Conservation (phyloP, 2,329 filamentous ascomycete genomes). For the Penicillium sp. region DNA sequence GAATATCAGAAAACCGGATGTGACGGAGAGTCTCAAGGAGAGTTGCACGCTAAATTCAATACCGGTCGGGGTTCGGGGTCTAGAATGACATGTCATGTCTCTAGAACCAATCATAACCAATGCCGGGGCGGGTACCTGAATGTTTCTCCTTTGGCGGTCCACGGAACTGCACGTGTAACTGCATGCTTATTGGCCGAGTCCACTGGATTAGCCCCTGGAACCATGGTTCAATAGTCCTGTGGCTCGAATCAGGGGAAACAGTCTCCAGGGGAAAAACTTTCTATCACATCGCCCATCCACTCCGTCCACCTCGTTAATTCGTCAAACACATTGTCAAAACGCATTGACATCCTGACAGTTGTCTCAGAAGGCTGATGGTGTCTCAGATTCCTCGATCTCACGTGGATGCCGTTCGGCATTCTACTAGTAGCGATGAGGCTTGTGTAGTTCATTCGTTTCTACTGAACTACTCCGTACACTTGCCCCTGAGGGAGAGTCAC, state of each 20-base stretch:
- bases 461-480: neutral
- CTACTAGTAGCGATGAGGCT: neutral
- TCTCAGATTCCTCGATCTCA: conserved; percentile 25
- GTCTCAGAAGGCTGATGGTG: neutral
- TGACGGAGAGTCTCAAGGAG: neutral
- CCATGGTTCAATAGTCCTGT: conserved; percentile 15
- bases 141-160: conserved; percentile 9
- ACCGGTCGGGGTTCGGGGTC: conserved; percentile 3
- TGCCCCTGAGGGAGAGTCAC: neutral
- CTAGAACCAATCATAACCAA: conserved; percentile 14
- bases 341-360: neutral
- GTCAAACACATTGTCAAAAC: neutral
- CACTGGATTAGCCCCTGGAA: conserved; percentile 14
- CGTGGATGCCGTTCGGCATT: conserved; percentile 21
- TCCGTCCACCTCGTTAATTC: neutral
- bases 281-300: neutral
- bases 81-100: conserved; percentile 22
- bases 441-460: conserved; percentile 1
- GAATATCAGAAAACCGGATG: neutral
- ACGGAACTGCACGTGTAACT: conserved; percentile 9
- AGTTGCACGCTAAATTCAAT: neutral
- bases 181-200: conserved; percentile 15
- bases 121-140: conserved; percentile 23
- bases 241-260: conserved; percentile 19
- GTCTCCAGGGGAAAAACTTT: neutral